Evolutionary conservation across 768 basidiomycete species (phyloP).

Genomic region (Rhodotorula toruloides): DNA sequence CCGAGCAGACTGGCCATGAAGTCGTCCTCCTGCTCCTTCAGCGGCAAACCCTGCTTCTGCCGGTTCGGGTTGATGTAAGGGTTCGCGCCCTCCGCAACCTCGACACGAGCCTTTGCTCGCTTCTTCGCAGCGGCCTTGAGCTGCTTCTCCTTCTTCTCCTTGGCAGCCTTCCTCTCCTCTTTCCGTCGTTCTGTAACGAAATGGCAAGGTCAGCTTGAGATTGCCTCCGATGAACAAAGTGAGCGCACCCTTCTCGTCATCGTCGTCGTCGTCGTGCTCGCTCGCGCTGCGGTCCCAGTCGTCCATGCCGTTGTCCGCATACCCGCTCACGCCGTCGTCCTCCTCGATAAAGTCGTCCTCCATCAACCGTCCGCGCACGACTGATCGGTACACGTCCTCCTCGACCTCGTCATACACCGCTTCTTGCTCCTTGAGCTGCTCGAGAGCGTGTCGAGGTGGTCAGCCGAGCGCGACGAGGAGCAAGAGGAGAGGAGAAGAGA

Average conservation of each 20-base stretch:
- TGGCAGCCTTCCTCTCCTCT: conserved; percentile 44
- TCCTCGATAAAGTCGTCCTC: conserved; percentile 92
- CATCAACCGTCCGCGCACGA: conserved; percentile 76
- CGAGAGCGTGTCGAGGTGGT: neutral
- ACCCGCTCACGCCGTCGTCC: conserved; percentile 74
- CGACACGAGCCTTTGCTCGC: conserved; percentile 48
- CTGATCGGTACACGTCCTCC: conserved; percentile 77
- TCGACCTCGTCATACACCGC: conserved; percentile 81
- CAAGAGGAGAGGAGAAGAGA: neutral
- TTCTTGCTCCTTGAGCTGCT: conserved; percentile 53
- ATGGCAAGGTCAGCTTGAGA: neutral
- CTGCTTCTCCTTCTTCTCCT: conserved; percentile 11
- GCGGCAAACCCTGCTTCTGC: conserved; percentile 47
- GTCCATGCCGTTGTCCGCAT: conserved; percentile 94
- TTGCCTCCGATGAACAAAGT: neutral
- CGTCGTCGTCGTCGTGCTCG: conserved; percentile 45
- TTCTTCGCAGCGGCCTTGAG: conserved; percentile 45
- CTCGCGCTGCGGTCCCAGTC: conserved; percentile 57
- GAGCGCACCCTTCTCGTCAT: conserved; percentile 12
- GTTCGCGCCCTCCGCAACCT: conserved; percentile 58
- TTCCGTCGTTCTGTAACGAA: conserved; percentile 1
- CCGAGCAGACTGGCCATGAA: conserved; percentile 80
- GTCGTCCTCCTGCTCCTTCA: conserved; percentile 71
- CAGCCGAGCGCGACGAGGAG: neutral
- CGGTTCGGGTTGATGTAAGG: conserved; percentile 59